Conservation (phyloP, 2,329 filamentous ascomycete species). For the Sordariomycetes sp. region DNA sequence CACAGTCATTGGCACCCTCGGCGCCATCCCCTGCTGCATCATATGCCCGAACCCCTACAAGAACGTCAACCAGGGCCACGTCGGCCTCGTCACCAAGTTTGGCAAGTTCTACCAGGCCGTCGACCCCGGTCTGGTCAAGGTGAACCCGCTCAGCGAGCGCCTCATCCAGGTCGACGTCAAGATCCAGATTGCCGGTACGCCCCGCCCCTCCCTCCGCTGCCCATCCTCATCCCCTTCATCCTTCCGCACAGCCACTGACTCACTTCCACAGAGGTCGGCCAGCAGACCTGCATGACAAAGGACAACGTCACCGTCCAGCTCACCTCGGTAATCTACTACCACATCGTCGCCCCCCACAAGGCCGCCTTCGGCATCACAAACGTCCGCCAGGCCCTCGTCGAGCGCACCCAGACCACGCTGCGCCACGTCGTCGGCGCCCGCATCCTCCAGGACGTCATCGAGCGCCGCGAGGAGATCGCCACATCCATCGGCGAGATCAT, state of each 20-base stretch:
- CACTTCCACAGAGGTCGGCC: slow-evolving; percentile 55
- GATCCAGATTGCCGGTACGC: slow-evolving; percentile 69
- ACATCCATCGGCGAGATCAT: slow-evolving; percentile 95
- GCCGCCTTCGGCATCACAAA: slow-evolving; percentile 94
- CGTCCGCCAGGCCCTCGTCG: slow-evolving; percentile 87
- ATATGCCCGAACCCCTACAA: slow-evolving; percentile 94
- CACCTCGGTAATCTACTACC: slow-evolving; percentile 98
- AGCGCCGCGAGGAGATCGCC: slow-evolving; percentile 93
- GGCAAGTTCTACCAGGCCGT: slow-evolving; percentile 90
- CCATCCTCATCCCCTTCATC: slow-evolving; percentile 11
- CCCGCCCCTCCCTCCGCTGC: background rate
- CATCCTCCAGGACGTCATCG: slow-evolving; percentile 94
- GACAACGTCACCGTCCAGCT: slow-evolving; percentile 93
- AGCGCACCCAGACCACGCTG: slow-evolving; percentile 94
- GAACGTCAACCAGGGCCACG: slow-evolving; percentile 81
- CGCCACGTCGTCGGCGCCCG: slow-evolving; percentile 93
- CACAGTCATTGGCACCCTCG: slow-evolving; percentile 58
- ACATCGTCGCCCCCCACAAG: slow-evolving; percentile 90
- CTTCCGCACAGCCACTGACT: slow-evolving; percentile 8
- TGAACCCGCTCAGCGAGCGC: slow-evolving; percentile 88
- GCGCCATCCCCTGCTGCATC: slow-evolving; percentile 84
- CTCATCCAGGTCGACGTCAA: slow-evolving; percentile 94
- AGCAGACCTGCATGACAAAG: slow-evolving; percentile 98
- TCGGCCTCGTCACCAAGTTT: slow-evolving; percentile 91
- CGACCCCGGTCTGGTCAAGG: slow-evolving; percentile 90